Conservation (phyloP, 2,329 filamentous ascomycete species). For the Chlorencoelia australis region DNA sequence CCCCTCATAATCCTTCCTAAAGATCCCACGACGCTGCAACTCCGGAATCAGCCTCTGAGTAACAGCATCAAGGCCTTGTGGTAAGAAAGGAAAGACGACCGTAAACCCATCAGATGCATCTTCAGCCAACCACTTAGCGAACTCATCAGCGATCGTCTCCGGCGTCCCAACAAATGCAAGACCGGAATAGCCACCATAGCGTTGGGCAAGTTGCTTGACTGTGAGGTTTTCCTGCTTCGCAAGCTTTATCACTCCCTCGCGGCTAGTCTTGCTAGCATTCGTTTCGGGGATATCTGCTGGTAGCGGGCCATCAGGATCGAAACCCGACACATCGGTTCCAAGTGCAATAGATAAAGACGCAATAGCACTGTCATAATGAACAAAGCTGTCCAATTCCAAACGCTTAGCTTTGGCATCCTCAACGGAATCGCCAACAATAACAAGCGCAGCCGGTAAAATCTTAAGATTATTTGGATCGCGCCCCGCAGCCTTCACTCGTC, state of each 20-base stretch:
- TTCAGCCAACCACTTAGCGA: conserved; percentile 37
- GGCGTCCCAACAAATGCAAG: conserved; percentile 42
- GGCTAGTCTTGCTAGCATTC: conserved; percentile 41
- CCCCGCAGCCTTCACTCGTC: conserved; percentile 34
- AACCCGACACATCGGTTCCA: conserved; percentile 36
- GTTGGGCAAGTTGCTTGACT: conserved; percentile 40
- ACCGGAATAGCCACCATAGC: conserved; percentile 39
- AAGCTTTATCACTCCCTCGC: conserved; percentile 35
- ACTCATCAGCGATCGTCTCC: conserved; percentile 38
- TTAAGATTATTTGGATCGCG: conserved; percentile 37
- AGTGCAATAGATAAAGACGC: conserved; percentile 40
- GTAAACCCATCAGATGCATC: conserved; percentile 43
- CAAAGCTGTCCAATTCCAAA: conserved; percentile 38
- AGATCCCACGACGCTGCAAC: conserved; percentile 40
- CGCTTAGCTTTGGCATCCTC: conserved; percentile 40
- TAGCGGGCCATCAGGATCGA: conserved; percentile 40
- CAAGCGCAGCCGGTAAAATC: conserved; percentile 40
- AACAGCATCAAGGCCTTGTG: conserved; percentile 41
- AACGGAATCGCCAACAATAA: conserved; percentile 39
- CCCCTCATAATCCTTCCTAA: conserved; percentile 42
- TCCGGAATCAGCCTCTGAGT: conserved; percentile 38
- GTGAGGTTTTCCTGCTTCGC: conserved; percentile 37
- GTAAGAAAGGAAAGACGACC: conserved; percentile 39
- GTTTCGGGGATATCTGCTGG: conserved; percentile 41
- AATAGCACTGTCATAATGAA: conserved; percentile 44